phyloP scores from a whole-genome alignment of 108 stramenopile genomes.

The Aurantiochytrium sp. region DNA sequence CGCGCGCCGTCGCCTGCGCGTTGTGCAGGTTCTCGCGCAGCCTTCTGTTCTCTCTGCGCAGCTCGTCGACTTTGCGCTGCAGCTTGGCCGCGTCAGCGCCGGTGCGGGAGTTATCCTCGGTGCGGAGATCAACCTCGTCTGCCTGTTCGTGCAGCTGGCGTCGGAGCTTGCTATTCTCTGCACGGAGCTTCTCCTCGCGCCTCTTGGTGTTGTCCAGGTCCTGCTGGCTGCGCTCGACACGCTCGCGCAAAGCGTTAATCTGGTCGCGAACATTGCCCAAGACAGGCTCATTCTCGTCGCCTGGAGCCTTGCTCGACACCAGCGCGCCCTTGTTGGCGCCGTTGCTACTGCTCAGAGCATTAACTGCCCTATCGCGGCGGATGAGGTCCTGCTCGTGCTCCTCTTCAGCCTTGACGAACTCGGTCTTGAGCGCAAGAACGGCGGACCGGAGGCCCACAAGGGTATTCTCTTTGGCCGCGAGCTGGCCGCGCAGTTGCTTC shows the following conservation, averaged over 20 bases:
- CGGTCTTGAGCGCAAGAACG: constrained; percentile 41
- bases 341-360: not conserved
- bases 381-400: not conserved
- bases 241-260: not conserved
- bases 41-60: not conserved
- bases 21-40: not conserved
- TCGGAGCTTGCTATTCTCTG: not conserved
- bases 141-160: not conserved
- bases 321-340: too few species aligned
- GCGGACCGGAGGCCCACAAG: constrained; percentile 29
- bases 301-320: too few species aligned
- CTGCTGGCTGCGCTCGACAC: not conserved
- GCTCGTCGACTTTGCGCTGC: not conserved
- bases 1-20: not conserved
- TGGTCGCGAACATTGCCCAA: not conserved
- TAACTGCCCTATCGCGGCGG: not conserved
- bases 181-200: not conserved
- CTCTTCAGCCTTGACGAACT: constrained; percentile 38
- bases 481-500: constrained; percentile 30
- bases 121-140: not conserved
- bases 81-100: not conserved
- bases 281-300: not conserved
- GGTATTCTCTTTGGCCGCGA: constrained; percentile 34
- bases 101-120: not conserved
- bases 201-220: not conserved